A percentile compares a stretch with the other conserved stretches of the same genome.
phyloP scores from a whole-genome alignment of 176 grass and related monocot genomes.

The Carex myosuroides region DNA sequence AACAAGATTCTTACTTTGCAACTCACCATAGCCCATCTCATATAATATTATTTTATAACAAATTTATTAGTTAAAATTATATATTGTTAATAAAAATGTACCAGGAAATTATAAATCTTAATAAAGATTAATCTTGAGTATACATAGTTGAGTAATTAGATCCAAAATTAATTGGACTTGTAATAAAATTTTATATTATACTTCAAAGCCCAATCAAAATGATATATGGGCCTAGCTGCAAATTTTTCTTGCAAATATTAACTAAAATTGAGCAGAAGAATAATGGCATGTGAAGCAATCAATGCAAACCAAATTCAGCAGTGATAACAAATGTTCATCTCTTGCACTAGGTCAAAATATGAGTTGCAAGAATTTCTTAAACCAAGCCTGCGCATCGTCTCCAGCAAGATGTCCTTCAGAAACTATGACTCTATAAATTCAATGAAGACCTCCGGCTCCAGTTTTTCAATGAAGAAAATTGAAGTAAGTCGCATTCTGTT shows the following conservation, averaged over 20 bases:
- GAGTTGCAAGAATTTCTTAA: conserved; percentile 96
- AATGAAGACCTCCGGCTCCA: conserved; percentile 32
- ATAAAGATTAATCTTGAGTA: too few species aligned
- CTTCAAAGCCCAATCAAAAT: too few species aligned
- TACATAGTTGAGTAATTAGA: too few species aligned
- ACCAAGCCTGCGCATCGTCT: conserved; percentile 89
- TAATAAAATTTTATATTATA: too few species aligned
- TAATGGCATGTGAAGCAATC: background rate
- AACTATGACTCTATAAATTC: conserved; percentile 57
- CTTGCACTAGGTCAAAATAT: conserved; percentile 65
- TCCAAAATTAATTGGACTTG: too few species aligned
- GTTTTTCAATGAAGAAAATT: conserved; percentile 46
- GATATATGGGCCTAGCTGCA: too few species aligned
- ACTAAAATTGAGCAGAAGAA: background rate
- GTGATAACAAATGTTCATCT: background rate
- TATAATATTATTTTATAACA: too few species aligned
- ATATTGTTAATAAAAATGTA: too few species aligned
- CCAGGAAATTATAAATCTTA: too few species aligned
- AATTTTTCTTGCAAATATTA: background rate
- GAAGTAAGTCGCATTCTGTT: conserved; percentile 31
- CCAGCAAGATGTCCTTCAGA: conserved; percentile 68
- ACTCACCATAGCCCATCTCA: too few species aligned
- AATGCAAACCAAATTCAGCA: background rate
- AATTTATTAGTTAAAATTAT: too few species aligned
- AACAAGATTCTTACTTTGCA: too few species aligned